Percentiles rank a stretch among this genome's conserved stretches.
phyloP scores from a whole-genome alignment of 1,284 basidiomycete genomes.

The Termitomyces sp. region DNA sequence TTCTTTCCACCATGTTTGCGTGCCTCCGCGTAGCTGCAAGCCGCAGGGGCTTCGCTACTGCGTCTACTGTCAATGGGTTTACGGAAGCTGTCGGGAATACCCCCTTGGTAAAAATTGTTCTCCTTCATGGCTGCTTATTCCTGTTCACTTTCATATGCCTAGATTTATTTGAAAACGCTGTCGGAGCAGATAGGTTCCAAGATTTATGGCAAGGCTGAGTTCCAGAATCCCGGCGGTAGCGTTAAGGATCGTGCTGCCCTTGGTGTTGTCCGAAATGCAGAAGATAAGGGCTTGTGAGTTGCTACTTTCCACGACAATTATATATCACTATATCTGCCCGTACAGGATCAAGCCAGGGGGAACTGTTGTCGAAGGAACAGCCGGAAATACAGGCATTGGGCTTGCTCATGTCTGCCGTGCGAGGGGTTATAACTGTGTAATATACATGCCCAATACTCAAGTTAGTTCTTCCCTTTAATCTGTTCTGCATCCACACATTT shows the following conservation, averaged over 20 bases:
- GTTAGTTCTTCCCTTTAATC: constrained; percentile 32
- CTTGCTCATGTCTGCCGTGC: constrained; percentile 93
- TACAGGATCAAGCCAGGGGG: constrained; percentile 84
- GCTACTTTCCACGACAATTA: constrained; percentile 3
- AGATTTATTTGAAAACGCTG: constrained; percentile 82
- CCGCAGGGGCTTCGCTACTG: constrained; percentile 47
- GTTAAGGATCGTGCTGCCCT: constrained; percentile 98
- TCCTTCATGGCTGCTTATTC: neutral
- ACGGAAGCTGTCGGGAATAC: constrained; percentile 92
- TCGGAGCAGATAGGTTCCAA: constrained; percentile 89
- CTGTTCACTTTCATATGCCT: constrained; percentile 5
- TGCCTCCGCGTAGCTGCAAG: constrained; percentile 29
- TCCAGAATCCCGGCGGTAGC: constrained; percentile 98
- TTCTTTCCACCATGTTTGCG: constrained; percentile 32
- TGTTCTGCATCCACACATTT: neutral
- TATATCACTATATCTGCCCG: neutral
- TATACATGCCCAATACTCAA: constrained; percentile 98
- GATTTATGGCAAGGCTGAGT: constrained; percentile 94
- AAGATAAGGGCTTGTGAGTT: constrained; percentile 73
- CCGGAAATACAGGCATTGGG: constrained; percentile 98
- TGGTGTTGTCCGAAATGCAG: constrained; percentile 86
- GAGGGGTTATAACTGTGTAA: constrained; percentile 96
- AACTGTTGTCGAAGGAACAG: constrained; percentile 96
- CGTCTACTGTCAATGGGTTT: constrained; percentile 70
- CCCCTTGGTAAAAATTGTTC: constrained; percentile 58